These are phyloP conservation scores for Bruguiera sexangula DNA, from an alignment of 345 rosid genomes.

Conservation along the genomic window DNA sequence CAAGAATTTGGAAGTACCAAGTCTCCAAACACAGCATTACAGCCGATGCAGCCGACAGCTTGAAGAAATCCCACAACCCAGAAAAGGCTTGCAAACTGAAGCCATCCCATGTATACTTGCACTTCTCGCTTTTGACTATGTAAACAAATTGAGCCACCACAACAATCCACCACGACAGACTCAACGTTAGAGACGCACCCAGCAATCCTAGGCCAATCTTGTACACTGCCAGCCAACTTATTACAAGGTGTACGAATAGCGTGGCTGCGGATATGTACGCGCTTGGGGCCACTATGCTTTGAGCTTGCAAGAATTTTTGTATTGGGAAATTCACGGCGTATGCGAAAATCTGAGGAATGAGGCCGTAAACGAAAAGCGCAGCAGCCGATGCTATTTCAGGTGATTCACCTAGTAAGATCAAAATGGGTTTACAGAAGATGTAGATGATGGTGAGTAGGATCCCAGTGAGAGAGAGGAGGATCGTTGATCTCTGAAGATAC, in stretches of 20 bases:
- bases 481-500: not conserved
- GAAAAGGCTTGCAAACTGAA: conserved; percentile 45
- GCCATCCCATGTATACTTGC: conserved; percentile 47
- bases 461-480: not conserved
- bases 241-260: not conserved
- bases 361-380: not conserved
- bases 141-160: conserved; percentile 54
- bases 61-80: conserved; percentile 41
- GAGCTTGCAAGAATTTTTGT: not conserved
- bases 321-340: not conserved
- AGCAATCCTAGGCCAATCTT: conserved; percentile 24
- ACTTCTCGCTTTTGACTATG: conserved; percentile 39
- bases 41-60: conserved; percentile 59
- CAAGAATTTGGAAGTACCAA: conserved; percentile 58
- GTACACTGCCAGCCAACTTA: not conserved
- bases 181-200: conserved; percentile 51
- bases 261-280: not conserved
- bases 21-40: conserved; percentile 64
- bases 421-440: not conserved
- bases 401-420: not conserved
- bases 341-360: not conserved
- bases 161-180: conserved; percentile 55
- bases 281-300: not conserved
- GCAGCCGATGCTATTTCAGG: not conserved
- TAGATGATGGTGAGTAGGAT: not conserved